A percentile compares a stretch with the other conserved stretches of the same genome.
Conservation (phyloP, 2,329 filamentous ascomycete species). For the Nectriaceae sp. region DNA sequence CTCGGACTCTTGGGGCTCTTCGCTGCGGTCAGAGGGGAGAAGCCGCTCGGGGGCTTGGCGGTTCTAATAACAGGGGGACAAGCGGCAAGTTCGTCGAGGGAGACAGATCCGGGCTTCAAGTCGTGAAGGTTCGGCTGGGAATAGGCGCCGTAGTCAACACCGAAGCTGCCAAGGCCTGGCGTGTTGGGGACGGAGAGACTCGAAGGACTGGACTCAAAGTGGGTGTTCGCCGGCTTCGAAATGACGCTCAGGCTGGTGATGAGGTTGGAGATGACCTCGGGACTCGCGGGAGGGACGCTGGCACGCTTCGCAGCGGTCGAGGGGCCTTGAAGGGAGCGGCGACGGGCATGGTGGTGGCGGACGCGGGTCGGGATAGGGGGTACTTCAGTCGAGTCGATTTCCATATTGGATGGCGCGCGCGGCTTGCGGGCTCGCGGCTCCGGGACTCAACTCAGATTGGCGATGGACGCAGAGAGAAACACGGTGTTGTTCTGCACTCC, state of each 20-base stretch:
- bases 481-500: too few relatives aligned
- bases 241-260: constrained; percentile 72
- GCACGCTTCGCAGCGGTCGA: constrained; percentile 16
- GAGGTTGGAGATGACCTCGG: constrained; percentile 69
- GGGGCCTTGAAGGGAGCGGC: constrained; percentile 14
- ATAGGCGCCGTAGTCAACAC: constrained; percentile 73
- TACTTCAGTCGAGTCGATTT: constrained; percentile 24
- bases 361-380: constrained; percentile 36
- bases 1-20: constrained; percentile 52
- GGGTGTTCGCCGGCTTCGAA: constrained; percentile 66
- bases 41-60: constrained; percentile 76
- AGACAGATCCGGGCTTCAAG: constrained; percentile 45
- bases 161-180: constrained; percentile 56
- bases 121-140: constrained; percentile 53
- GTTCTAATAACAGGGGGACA: constrained; percentile 76
- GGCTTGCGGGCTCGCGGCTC: too few relatives aligned
- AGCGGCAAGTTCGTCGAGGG: constrained; percentile 62
- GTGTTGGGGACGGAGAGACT: constrained; percentile 39
- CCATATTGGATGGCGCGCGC: too few relatives aligned
- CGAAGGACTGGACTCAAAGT: constrained; percentile 63
- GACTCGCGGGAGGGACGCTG: constrained; percentile 51
- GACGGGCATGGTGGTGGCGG: constrained; percentile 17
- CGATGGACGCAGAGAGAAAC: too few relatives aligned
- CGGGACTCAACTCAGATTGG: too few relatives aligned
- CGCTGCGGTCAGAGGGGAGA: constrained; percentile 69